A percentile compares a stretch with the other conserved stretches of the same genome.
Conservation (phyloP, 1,284 basidiomycete species). For the Melampsora americana region DNA sequence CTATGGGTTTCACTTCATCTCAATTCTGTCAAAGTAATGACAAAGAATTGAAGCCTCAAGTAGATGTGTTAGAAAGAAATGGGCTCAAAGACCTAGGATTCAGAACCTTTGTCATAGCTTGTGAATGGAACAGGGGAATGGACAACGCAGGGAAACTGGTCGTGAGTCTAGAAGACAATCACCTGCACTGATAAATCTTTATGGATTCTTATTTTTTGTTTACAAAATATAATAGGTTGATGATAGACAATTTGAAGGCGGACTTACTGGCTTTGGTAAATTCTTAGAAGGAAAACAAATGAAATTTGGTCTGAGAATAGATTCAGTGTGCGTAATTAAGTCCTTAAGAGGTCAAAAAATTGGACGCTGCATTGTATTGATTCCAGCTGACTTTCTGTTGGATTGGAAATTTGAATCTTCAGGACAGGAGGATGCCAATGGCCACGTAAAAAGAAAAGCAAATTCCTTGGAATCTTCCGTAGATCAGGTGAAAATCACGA, state of each 20-base stretch:
- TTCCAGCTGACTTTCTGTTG: too few species aligned
- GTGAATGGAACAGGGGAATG: background rate
- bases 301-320: background rate
- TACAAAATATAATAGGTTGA: conserved; percentile 4
- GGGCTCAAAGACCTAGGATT: background rate
- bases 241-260: background rate
- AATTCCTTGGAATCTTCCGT: too few species aligned
- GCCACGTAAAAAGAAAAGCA: background rate
- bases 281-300: background rate
- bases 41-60: background rate
- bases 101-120: background rate
- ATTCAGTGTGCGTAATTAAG: background rate
- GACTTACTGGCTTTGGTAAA: background rate
- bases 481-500: too few species aligned
- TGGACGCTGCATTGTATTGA: too few species aligned
- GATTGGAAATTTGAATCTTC: background rate
- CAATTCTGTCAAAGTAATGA: background rate
- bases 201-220: background rate
- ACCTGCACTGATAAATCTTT: background rate
- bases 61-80: background rate
- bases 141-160: background rate
- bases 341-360: too few species aligned
- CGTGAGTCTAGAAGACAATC: background rate
- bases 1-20: background rate
- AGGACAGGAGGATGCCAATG: background rate